Evolutionary conservation across 345 rosid species (phyloP).

Genomic region (Hibiscus trionum): DNA sequence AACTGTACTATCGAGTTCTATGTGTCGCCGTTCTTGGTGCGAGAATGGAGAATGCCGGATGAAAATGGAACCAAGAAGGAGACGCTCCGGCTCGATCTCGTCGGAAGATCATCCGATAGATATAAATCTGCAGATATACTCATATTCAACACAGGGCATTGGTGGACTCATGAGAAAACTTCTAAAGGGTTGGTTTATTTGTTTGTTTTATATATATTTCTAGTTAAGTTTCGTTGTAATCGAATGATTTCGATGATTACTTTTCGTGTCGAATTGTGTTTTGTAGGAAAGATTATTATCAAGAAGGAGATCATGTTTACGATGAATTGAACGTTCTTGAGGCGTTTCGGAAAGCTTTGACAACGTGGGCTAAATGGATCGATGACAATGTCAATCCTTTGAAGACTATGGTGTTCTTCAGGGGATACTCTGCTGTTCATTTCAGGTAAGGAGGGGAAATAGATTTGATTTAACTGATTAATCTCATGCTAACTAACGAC

Average conservation of each 20-base stretch:
- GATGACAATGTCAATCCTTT: constrained; percentile 62
- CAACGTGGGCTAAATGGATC: constrained; percentile 90
- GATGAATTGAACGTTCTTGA: constrained; percentile 69
- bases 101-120: constrained; percentile 56
- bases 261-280: not conserved
- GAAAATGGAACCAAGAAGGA: constrained; percentile 59
- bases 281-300: constrained; percentile 83
- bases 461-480: not conserved
- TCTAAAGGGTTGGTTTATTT: constrained; percentile 61
- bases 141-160: constrained; percentile 89
- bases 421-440: constrained; percentile 89
- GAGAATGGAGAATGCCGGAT: constrained; percentile 65
- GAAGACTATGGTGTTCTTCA: constrained; percentile 66
- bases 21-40: constrained; percentile 90
- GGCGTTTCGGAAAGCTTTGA: constrained; percentile 85
- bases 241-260: not conserved
- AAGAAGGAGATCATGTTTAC: constrained; percentile 81
- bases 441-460: constrained; percentile 48
- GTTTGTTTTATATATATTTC: not conserved
- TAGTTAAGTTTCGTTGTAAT: not conserved
- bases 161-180: constrained; percentile 99
- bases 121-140: constrained; percentile 72
- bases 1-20: constrained; percentile 70
- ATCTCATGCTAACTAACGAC: too few species aligned
- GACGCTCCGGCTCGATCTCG: constrained; percentile 78